A percentile compares a stretch with the other conserved stretches of the same genome.
Conservation (phyloP, 305 asterid genomes). For the Rubia peregrina region DNA sequence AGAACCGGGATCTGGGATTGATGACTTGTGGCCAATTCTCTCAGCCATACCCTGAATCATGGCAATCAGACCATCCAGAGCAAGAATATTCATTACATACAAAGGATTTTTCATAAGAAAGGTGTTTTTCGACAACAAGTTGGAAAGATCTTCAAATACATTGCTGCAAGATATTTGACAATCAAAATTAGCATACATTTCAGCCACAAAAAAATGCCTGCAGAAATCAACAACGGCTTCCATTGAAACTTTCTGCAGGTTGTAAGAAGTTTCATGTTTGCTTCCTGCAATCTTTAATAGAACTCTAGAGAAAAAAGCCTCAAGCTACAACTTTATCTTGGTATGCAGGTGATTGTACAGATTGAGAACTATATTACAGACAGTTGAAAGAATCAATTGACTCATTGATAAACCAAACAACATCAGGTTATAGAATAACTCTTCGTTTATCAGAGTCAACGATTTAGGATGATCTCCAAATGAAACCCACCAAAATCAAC, state of each 20-base stretch:
- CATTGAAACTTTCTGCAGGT: slow-evolving; percentile 95
- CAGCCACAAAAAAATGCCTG: slow-evolving; percentile 76
- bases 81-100: slow-evolving; percentile 74
- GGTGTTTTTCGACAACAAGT: slow-evolving; percentile 77
- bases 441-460: slow-evolving; percentile 79
- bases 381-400: slow-evolving; percentile 85
- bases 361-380: slow-evolving; percentile 85
- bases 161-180: slow-evolving; percentile 83
- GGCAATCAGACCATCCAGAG: slow-evolving; percentile 88
- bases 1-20: slow-evolving; percentile 30
- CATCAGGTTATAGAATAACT: slow-evolving; percentile 75
- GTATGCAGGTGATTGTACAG: slow-evolving; percentile 80
- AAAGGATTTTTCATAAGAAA: slow-evolving; percentile 87
- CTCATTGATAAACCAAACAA: slow-evolving; percentile 91
- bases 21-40: slow-evolving; percentile 57
- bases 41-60: slow-evolving; percentile 81
- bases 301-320: slow-evolving; percentile 76
- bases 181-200: slow-evolving; percentile 87
- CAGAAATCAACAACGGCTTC: slow-evolving; percentile 93
- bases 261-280: slow-evolving; percentile 82
- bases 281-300: slow-evolving; percentile 74
- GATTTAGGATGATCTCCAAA: slow-evolving; percentile 68
- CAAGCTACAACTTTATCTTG: slow-evolving; percentile 76
- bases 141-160: slow-evolving; percentile 79
- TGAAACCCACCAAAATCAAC: slow-evolving; percentile 80